These are phyloP conservation scores for Colletotrichum musae DNA, from an alignment of 2,329 filamentous ascomycete genomes.

Conservation along the genomic window DNA sequence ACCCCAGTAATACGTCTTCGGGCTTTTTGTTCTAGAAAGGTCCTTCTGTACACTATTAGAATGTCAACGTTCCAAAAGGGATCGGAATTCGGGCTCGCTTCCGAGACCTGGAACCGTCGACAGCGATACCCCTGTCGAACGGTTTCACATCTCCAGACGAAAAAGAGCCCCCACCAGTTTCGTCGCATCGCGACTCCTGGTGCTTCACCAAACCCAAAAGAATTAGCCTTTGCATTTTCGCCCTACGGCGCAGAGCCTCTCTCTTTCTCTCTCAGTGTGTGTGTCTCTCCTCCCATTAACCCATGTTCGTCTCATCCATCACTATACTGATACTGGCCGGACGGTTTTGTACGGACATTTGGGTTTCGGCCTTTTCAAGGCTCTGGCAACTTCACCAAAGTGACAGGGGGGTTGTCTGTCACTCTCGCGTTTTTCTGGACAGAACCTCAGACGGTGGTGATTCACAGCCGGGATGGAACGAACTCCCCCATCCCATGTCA, in stretches of 20 bases:
- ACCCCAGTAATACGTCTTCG: too few species aligned
- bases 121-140: constrained; percentile 20
- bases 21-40: neutral
- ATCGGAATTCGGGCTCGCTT: constrained; percentile 4
- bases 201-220: constrained; percentile 6
- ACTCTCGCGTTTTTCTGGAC: constrained; percentile 3
- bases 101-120: neutral
- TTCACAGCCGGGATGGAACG: constrained; percentile 11
- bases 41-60: neutral
- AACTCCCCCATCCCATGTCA: neutral
- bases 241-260: neutral
- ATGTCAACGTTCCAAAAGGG: neutral
- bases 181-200: constrained; percentile 20
- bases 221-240: constrained; percentile 4
- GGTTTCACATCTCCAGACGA: constrained; percentile 27
- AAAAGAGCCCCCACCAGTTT: constrained; percentile 3
- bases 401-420: neutral
- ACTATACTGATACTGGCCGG: neutral
- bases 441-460: constrained; percentile 23
- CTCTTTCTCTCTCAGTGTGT: too few species aligned
- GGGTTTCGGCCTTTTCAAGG: neutral
- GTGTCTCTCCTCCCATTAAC: neutral
- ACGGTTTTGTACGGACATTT: neutral
- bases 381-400: neutral
- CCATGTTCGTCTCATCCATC: constrained; percentile 39